Conservation (phyloP, 495 filamentous ascomycete species). For the Astrocystis sublimbata region DNA sequence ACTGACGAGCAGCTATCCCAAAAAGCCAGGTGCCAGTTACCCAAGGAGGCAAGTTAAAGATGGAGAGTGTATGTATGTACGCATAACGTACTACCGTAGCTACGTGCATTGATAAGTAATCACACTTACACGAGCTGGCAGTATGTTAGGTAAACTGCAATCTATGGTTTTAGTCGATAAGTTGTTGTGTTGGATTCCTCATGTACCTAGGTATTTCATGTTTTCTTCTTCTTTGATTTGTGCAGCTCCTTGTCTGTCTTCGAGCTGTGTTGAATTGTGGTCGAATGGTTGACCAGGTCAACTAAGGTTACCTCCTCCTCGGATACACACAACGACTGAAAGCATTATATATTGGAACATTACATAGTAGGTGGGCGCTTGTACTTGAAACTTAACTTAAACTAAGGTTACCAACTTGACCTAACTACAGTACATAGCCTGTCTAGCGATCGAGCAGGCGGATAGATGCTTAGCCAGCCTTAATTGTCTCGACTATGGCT, state of each 20-base stretch:
- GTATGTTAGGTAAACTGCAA: background rate
- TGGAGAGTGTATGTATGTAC: background rate
- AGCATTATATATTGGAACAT: too few species aligned
- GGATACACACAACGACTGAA: too few species aligned
- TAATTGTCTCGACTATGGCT: background rate
- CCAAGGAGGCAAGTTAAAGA: background rate
- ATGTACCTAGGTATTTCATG: too few species aligned
- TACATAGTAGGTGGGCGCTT: constrained; percentile 2
- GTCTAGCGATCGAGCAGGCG: background rate
- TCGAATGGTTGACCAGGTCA: too few species aligned
- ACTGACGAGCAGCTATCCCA: constrained; percentile 2
- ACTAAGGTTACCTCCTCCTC: too few species aligned
- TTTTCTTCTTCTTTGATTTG: too few species aligned
- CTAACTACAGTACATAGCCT: background rate
- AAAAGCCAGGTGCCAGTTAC: background rate
- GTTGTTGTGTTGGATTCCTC: background rate
- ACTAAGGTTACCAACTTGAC: background rate
- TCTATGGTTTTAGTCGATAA: constrained; percentile 2
- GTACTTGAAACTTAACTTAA: too few species aligned
- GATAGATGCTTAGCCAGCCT: background rate
- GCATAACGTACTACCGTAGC: background rate
- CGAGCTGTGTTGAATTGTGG: too few species aligned
- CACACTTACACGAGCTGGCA: too few species aligned
- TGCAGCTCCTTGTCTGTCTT: too few species aligned
- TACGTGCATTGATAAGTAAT: background rate